These are phyloP conservation scores for Lodderomyces beijingensis DNA, from an alignment of 1,139 yeast genomes.

Conservation along the genomic window DNA sequence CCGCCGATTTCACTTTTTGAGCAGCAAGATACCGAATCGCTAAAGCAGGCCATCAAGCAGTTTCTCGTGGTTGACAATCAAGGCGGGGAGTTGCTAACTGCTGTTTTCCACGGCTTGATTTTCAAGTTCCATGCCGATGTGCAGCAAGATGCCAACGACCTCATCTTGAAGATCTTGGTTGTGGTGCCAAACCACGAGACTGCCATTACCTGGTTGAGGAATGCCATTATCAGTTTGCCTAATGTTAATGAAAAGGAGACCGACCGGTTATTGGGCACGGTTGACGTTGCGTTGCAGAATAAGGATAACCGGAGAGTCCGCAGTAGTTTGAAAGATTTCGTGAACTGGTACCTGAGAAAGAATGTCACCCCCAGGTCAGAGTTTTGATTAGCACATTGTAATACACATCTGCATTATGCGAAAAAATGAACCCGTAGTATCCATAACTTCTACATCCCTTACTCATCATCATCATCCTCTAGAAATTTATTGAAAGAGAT, in stretches of 20 bases:
- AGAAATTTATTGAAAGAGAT: no score
- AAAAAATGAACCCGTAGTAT: no score
- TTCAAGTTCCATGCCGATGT: slow-evolving; percentile 70
- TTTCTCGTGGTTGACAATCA: slow-evolving; percentile 39
- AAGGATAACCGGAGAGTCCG: slow-evolving; percentile 75
- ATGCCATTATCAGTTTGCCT: slow-evolving; percentile 53
- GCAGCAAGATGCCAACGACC: slow-evolving; percentile 71
- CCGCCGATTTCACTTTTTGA: slow-evolving; percentile 75
- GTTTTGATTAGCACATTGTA: slow-evolving; percentile 13
- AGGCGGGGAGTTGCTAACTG: slow-evolving; percentile 54
- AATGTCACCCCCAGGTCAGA: slow-evolving; percentile 55
- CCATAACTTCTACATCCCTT: no score
- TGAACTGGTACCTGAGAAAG: slow-evolving; percentile 78
- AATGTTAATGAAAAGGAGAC: slow-evolving; percentile 66
- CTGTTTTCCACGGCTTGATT: slow-evolving; percentile 62
- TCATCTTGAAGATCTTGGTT: slow-evolving; percentile 62
- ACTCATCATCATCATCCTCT: no score
- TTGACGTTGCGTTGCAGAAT: slow-evolving; percentile 57
- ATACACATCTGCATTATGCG: no score
- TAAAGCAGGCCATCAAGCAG: slow-evolving; percentile 45
- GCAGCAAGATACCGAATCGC: slow-evolving; percentile 39
- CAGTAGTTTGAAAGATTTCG: slow-evolving; percentile 66
- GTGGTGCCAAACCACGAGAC: slow-evolving; percentile 41
- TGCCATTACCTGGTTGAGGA: slow-evolving; percentile 57
- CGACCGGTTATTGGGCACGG: slow-evolving; percentile 51